Base-by-base conservation (phyloP, 2,329 filamentous ascomycete genomes). In the Lecanosticta acicola region DNA sequence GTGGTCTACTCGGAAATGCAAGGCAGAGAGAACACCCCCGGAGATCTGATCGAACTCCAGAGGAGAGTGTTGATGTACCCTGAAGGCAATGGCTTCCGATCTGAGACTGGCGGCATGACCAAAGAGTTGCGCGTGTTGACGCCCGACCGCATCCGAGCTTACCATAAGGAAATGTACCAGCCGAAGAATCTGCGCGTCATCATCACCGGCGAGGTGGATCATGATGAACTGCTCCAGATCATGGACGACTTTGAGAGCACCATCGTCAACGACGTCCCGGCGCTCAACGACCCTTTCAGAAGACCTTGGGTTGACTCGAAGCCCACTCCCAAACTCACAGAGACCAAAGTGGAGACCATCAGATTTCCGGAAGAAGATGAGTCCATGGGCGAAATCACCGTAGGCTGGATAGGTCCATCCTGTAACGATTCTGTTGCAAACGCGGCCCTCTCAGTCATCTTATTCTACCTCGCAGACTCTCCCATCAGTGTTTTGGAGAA, bases 101-200 rank as follows among this genome's bases (percentile, higher is more conserved):
- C 96, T 58, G 93, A 98, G 69, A 98, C 93, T n/a, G 93, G 93
- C 10, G 93, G 93, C 11, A 88, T 96, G 84, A 94, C 94, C 72
- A 87, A 95, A 59, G 85, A 89, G 26, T 75, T 98, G 40, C 83
- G 93, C 34, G 81, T 89, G 2, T 72, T 98, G 38, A 93, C 88
- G 0, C 82, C 89, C 1, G 85, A 96, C 42, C 83, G 89, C 32
- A 98, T 98, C 55, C 83, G 93, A n/a, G 81, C 84, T 48, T 98
- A 97, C 60, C 93, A 98, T 66, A 83, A 83, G 51, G 86, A 90
- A 54, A 97, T 98, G 91, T 98, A 98, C 62, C 91, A 97, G 65
- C 93, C 93, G 2, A 91, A 90, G 64, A 98, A 98, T 61, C 73
- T 98, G 49, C 94, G 90, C 54, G 71, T 98, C 20, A 79, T 96